Base-by-base conservation (phyloP, 2,329 filamentous ascomycete species). In the Phyllosticta citrichinensis region DNA sequence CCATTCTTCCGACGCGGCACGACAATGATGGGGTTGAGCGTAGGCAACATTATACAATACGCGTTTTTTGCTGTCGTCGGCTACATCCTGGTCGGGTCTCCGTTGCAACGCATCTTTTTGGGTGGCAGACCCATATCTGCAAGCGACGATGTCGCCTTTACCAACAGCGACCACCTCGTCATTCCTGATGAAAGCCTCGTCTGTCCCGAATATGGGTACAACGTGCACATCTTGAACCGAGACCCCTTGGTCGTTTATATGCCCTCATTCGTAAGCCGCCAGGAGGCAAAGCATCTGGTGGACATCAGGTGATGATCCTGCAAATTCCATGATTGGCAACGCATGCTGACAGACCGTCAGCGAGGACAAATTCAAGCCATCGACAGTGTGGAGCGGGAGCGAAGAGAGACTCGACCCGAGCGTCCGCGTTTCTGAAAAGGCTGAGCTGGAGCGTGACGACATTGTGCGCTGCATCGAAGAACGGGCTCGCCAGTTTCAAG, bases 201-300 rank as follows among this genome's bases (percentile, higher is more conserved):
- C 47, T 80, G 78, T 65, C 62, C 65, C 6, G 64, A 67, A 40
- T 74, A 78, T 67, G 62, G 63, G 3, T 77, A 75, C 60, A 67
- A 67, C 40, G 67, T 80, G 1, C 79, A 82, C 65, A 71, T 86
- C 5, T 74, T 84, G 57, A 79, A 76, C 19, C 72, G 77, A 17
- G 76, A 79, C 53, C 83, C 83, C 2, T 68, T 86, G 63, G 74
- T 86, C 6, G 74, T 85, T 17, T 85, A 85, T 68, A 78, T 86
- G 55, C 80, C 83, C 66, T 73, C 76, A 40, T 85, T 85, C 67
- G 63, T 85, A 40, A 77, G 73, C 17, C 66, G 66, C 1, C 65
- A 69, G 1, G 82, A 85, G 68, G 75, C 76, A 12, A 69, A 75
- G n/a, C 76, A 82, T 65, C 69, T 84, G 30, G 71, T 85, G 8